Evolutionary conservation across 1,284 basidiomycete species (phyloP), one percentile per base, ranked within the genome.

Genomic region (Trametes pubescens): DNA sequence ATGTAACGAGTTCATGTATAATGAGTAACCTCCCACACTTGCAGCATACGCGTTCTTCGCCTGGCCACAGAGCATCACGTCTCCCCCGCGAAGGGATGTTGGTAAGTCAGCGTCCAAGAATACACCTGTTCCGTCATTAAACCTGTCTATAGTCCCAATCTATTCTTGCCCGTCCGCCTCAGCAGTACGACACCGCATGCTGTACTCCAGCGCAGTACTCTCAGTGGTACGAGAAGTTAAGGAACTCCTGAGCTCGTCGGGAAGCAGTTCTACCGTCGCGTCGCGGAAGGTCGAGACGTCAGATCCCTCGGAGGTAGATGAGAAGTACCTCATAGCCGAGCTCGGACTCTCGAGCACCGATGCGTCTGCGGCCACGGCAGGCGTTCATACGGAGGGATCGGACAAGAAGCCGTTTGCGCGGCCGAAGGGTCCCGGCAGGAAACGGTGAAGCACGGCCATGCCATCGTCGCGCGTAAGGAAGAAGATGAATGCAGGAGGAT

Each of bases 131-230:
- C 9, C 18, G 57, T 68, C 54, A 71, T 60, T 67, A 54, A 61
- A 51, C 2, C 46, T 13, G 9, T 29, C 2, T 10, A 7, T 66
- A 93, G 89, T 93, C 44, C 95, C 94, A 76, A 91, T 96, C 64
- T 97, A 97, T 78, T 91, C 91, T 38, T 96, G 95, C 75, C 95
- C 95, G 0, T 84, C 88, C 1, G 75, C 78, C 13, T 94, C 91
- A 1, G 90, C 92, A 1, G 84, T 96, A 76, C 93, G 93, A 73
- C 83, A 88, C 68, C 86, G 94, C 57, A 95, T 97, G 92, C 74
- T 96, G 43, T 96, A 95, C 77, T 93, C 93, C 0, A 90, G 90
- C 0, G 88, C 87, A 14, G 84, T 86, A 5, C 72, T 82, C 10
- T 76, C 84, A 22, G 81, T 91, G 16, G 88, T 86, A 70, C 80